Evolutionary conservation across 805 yeast genomes (phyloP), one percentile per base, ranked within the genome.

Genomic region (Saturnispora diversa): DNA sequence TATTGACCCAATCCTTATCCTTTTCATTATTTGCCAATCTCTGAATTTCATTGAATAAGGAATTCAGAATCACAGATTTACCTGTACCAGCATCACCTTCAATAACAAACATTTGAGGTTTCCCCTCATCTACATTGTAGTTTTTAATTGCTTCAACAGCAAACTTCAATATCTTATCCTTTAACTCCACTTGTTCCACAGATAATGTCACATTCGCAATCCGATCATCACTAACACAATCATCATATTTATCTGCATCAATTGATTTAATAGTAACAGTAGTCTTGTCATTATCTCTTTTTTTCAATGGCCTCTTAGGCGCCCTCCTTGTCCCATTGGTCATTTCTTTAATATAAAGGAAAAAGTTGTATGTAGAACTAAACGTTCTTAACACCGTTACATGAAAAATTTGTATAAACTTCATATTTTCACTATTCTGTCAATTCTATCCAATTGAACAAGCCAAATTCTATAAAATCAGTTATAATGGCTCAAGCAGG

Each of bases 71-170:
- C 3, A 65, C 72, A 12, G 68, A 62, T 45, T 68, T 69, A 10
- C 74, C 74, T 0, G 74, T 69, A 19, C 74, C 74, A 5, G 73
- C 72, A 52, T 66, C 70, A 37, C 74, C 74, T 44, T 66, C 62
- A 37, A 69, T 65, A 1, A 67, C 65, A 48, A 60, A 68, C 46
- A 65, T 56, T n/a, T 20, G 31, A 0, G 68, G 54, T 1, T 68
- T 53, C 28, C 40, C 47, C 22, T 42, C 46, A 3, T 48, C 42
- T 5, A 20, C n/a, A 3, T 42, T 29, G 25, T 45, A 40, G 2
- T 38, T 38, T n/a, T 42, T 27, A 9, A 67, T 40, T 21, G 56
- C 46, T 0, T 50, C 39, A 24, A 55, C 49, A 20, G 57, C 52
- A 45, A 65, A 68, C 0, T 49, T 22, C 37, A 68, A 36, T 3